Conservation (phyloP, 2,329 filamentous ascomycete species). For the Nothophaeocryptopus gaeumannii region DNA sequence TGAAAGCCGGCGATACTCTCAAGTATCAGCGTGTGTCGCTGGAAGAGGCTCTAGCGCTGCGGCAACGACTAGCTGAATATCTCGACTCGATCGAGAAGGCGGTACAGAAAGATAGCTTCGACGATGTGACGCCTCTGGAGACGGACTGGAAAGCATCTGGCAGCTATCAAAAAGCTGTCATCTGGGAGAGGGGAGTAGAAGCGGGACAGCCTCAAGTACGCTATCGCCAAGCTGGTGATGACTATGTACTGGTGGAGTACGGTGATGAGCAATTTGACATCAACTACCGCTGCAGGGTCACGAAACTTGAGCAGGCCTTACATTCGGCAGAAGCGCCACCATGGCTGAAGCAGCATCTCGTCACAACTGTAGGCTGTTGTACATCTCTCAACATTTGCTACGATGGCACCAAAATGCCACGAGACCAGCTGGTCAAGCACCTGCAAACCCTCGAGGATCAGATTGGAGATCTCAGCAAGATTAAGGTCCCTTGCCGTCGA, state of each 20-base stretch:
- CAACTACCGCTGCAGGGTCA: slow-evolving; percentile 56
- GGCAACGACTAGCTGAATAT: slow-evolving; percentile 46
- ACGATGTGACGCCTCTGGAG: slow-evolving; percentile 34
- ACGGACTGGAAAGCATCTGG: slow-evolving; percentile 22
- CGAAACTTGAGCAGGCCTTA: slow-evolving; percentile 51
- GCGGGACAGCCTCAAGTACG: slow-evolving; percentile 31
- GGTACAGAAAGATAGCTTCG: slow-evolving; percentile 36
- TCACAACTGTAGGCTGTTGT: slow-evolving; percentile 54
- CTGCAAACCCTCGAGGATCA: slow-evolving; percentile 41
- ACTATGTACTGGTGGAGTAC: slow-evolving; percentile 58
- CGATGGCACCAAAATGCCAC: slow-evolving; percentile 38
- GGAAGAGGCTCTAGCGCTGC: slow-evolving; percentile 50
- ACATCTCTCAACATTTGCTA: slow-evolving; percentile 45
- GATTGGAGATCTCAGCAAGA: slow-evolving; percentile 42
- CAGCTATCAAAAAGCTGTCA: slow-evolving; percentile 28
- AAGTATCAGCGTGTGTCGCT: slow-evolving; percentile 52
- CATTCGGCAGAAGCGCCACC: slow-evolving; percentile 39
- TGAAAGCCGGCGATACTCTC: slow-evolving; percentile 58
- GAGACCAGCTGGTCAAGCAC: slow-evolving; percentile 37
- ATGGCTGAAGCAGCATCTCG: slow-evolving; percentile 41
- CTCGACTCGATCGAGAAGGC: slow-evolving; percentile 44
- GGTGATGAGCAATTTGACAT: slow-evolving; percentile 56
- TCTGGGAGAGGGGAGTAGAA: slow-evolving; percentile 31
- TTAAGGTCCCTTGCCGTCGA: slow-evolving; percentile 42
- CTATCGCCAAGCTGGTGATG: slow-evolving; percentile 42